Percentiles rank a stretch among this genome's conserved stretches.
Conservation (phyloP, 2,329 filamentous ascomycete species). For the Allantophomopsis cytisporea region DNA sequence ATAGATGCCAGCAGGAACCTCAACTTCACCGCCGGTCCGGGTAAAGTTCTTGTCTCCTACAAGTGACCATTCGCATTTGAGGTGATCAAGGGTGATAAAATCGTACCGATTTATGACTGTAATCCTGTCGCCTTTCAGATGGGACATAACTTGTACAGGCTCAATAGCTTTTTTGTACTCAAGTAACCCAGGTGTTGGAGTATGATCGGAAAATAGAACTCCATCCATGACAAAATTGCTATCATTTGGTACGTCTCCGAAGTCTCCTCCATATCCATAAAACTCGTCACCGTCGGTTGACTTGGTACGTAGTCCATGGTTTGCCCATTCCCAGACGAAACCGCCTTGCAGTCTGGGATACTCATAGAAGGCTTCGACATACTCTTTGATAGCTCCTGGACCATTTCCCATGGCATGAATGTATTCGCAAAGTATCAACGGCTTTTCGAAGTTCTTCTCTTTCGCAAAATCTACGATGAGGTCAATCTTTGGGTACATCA, state of each 20-base stretch:
- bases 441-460: constrained; percentile 23
- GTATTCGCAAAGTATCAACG: constrained; percentile 24
- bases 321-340: constrained; percentile 32
- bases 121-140: constrained; percentile 6
- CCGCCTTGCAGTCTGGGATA: constrained; percentile 39
- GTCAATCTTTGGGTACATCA: constrained; percentile 37
- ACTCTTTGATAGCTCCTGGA: constrained; percentile 41
- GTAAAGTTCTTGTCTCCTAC: constrained; percentile 18
- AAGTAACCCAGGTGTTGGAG: constrained; percentile 23
- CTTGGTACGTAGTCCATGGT: constrained; percentile 24
- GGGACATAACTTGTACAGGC: constrained; percentile 20
- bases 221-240: constrained; percentile 29
- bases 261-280: constrained; percentile 31
- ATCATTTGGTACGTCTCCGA: constrained; percentile 28
- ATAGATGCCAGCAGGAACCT: constrained; percentile 21
- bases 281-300: constrained; percentile 18
- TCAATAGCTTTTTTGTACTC: constrained; percentile 27
- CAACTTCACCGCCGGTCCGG: constrained; percentile 15
- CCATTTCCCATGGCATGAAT: constrained; percentile 42
- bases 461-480: constrained; percentile 21
- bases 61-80: constrained; percentile 29
- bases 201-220: constrained; percentile 24
- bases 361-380: constrained; percentile 36
- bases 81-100: constrained; percentile 34
- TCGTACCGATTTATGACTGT: constrained; percentile 32